Base-by-base conservation (phyloP, 176 grass and related monocot genomes). In the Musa schizocarpa region DNA sequence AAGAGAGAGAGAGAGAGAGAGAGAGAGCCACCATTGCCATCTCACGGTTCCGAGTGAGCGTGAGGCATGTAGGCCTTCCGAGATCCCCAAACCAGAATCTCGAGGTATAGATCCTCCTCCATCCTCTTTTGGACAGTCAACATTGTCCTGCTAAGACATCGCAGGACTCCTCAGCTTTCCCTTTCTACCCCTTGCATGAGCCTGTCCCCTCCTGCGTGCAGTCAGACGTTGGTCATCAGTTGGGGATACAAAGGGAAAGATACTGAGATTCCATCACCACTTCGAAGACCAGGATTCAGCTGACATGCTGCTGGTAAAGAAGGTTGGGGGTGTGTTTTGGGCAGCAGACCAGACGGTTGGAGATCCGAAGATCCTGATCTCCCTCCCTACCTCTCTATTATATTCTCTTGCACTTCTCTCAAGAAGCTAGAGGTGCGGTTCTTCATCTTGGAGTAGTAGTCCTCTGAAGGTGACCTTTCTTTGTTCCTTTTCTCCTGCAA, bases 11-110 rank as follows among this genome's bases (percentile, higher is more conserved):
- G 29, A 34, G 26, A 27, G 26, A 27, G 2, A n/a, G n/a, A n/a
- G n/a, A n/a, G n/a, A n/a, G n/a, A 27, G 26, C 26, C 26, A 27
- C 3, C 29, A 43, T 43, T 0, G 3, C 34, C 34, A 6, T 43
- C 34, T 43, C 34, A 6, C 34, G 4, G 34, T 6, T 43, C 34
- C 34, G 0, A 43, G 4, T 25, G n/a, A 64, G 24, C 34, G 34
- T 43, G 17, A 22, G 3, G 17, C 17, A n/a, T 0, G 34, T 6
- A 8, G 58, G 17, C 7, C 17, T 22, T 21, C 58, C 19, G 8
- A 65, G 63, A 65, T 71, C 68, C 54, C 54, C 9, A 53, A 21
- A 16, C 54, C 9, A 61, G 75, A 77, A 65, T 77, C 75, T 66
- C 19, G 22, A 49, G 23, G 43, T 61, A 59, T 13, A 26, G 9